A percentile compares a stretch with the other conserved stretches of the same genome.
Conservation (phyloP, 2,329 filamentous ascomycete genomes). For the Phyllosticta citrichinensis region DNA sequence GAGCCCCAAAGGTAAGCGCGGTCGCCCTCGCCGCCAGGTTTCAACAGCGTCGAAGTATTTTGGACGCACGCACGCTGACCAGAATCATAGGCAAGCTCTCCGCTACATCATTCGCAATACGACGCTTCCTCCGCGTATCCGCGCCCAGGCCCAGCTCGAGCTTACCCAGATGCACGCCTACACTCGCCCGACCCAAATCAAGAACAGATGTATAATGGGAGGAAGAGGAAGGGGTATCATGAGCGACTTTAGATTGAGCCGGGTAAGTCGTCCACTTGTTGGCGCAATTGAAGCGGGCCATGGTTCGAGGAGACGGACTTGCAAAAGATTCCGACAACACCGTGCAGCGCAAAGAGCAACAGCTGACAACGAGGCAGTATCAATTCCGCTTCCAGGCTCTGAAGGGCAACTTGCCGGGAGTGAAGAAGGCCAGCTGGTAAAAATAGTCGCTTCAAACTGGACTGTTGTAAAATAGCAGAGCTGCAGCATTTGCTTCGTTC, state of each 20-base stretch:
- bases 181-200: constrained; percentile 85
- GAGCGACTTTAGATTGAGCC: constrained; percentile 80
- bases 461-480: constrained; percentile 2
- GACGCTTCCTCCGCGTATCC: constrained; percentile 66
- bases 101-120: constrained; percentile 88
- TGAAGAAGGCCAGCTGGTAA: constrained; percentile 95
- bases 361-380: constrained; percentile 46
- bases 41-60: background rate
- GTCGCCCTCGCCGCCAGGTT: background rate
- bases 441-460: background rate
- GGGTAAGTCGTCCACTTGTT: constrained; percentile 51
- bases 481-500: background rate
- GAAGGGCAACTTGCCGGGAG: constrained; percentile 75
- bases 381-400: constrained; percentile 88
- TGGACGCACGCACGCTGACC: background rate
- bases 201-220: constrained; percentile 84
- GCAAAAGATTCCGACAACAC: background rate
- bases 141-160: constrained; percentile 87
- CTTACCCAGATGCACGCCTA: constrained; percentile 93
- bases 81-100: constrained; percentile 57
- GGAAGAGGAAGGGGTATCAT: constrained; percentile 88
- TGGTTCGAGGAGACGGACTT: background rate
- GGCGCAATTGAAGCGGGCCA: background rate
- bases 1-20: constrained; percentile 72
- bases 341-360: background rate